phyloP scores from a whole-genome alignment of 345 rosid genomes.

The Aquilaria malaccensis region DNA sequence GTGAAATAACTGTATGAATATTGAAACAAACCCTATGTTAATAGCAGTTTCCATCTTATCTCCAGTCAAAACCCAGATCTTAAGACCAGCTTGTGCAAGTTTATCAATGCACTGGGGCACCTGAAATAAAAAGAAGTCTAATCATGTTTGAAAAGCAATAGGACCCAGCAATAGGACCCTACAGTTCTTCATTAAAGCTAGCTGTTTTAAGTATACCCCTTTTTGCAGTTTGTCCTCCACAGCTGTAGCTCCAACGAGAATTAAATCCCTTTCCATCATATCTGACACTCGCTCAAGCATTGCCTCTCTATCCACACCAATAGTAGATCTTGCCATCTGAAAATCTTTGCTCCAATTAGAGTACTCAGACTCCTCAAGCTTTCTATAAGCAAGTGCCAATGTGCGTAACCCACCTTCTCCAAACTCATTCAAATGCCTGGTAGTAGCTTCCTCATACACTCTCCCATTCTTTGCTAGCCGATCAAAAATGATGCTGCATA shows the following conservation, averaged over 20 bases:
- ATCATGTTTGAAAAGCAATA: constrained; percentile 16
- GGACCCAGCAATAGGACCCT: background rate
- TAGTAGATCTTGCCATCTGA: constrained; percentile 71
- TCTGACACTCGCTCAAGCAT: constrained; percentile 72
- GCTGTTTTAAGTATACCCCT: constrained; percentile 52
- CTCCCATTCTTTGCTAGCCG: constrained; percentile 81
- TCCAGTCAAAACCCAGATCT: constrained; percentile 97
- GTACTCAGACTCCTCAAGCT: constrained; percentile 69
- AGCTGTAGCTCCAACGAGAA: constrained; percentile 95
- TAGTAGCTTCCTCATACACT: constrained; percentile 49
- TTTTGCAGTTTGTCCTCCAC: constrained; percentile 97
- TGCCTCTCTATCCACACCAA: constrained; percentile 74
- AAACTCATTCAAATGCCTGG: constrained; percentile 79
- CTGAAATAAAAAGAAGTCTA: constrained; percentile 28
- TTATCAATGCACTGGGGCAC: constrained; percentile 98
- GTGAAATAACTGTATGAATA: background rate
- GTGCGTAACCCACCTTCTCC: constrained; percentile 97
- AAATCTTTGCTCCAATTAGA: constrained; percentile 76
- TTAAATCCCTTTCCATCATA: constrained; percentile 79
- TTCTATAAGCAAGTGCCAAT: constrained; percentile 69
- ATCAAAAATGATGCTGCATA: constrained; percentile 77
- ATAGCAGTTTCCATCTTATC: constrained; percentile 99
- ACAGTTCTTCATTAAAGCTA: constrained; percentile 2
- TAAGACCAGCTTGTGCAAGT: constrained; percentile 97
- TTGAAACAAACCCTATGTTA: constrained; percentile 77